Evolutionary conservation across 352 stramenopile genomes (phyloP).

Genomic region (Albugo candida): DNA sequence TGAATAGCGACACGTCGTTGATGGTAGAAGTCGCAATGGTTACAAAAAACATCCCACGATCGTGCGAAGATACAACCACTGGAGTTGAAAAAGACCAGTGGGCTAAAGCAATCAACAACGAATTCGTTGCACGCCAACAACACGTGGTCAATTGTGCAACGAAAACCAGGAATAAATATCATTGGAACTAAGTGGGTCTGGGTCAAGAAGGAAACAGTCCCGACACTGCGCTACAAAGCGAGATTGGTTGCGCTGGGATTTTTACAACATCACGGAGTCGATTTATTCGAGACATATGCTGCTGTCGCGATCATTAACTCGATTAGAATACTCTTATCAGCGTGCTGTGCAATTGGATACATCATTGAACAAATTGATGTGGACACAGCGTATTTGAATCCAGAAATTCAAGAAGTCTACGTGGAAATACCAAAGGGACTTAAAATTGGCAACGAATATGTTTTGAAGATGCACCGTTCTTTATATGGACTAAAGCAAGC

Average conservation of each 20-base stretch:
- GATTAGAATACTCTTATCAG: not conserved
- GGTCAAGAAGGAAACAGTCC: not conserved
- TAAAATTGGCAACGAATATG: not conserved
- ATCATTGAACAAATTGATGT: conserved; percentile 10
- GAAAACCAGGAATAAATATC: too few relatives aligned
- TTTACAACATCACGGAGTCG: not conserved
- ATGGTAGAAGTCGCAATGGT: not conserved
- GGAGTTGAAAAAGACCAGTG: not conserved
- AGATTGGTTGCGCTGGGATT: not conserved
- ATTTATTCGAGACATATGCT: not conserved
- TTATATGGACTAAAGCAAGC: conserved; percentile 11
- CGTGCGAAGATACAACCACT: not conserved
- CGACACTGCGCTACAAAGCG: not conserved
- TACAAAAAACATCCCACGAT: not conserved
- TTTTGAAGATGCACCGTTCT: conserved; percentile 6
- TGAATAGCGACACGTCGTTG: too few relatives aligned
- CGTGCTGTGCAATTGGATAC: conserved; percentile 2
- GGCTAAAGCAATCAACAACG: not conserved
- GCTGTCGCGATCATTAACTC: not conserved
- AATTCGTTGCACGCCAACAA: not conserved
- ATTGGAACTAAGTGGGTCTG: too few relatives aligned
- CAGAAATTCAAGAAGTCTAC: conserved; percentile 3
- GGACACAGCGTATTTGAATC: conserved; percentile 11
- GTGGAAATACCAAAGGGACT: not conserved
- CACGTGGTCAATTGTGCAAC: too few relatives aligned